A percentile compares a stretch with the other conserved stretches of the same genome.
Evolutionary conservation across 2,329 filamentous ascomycete genomes (phyloP).

Genomic region (Aspergillus sp.): DNA sequence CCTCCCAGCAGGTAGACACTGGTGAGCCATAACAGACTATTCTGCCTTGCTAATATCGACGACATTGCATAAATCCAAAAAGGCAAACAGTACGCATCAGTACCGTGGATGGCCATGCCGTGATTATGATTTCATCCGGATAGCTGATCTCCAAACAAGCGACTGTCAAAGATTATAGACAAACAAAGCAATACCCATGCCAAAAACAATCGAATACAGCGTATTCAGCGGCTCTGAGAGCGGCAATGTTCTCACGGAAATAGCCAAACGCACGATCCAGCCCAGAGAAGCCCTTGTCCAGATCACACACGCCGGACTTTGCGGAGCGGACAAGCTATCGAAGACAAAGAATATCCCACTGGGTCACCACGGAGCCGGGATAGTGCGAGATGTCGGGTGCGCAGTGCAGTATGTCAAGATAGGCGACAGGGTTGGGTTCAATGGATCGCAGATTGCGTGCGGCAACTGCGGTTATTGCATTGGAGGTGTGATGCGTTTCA

Average conservation of each 20-base stretch:
- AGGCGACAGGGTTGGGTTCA: conserved; percentile 16
- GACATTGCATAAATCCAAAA: not conserved
- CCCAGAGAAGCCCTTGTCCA: conserved; percentile 8
- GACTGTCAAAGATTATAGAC: not conserved
- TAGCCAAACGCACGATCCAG: not conserved
- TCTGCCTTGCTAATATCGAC: too few species aligned
- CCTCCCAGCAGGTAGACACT: too few species aligned
- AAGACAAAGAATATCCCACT: conserved; percentile 3
- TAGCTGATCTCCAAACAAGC: not conserved
- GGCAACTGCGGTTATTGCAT: conserved; percentile 13
- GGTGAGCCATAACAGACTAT: too few species aligned
- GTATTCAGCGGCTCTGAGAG: conserved; percentile 5
- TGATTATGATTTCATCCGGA: not conserved
- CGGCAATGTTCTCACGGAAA: conserved; percentile 3
- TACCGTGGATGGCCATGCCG: not conserved
- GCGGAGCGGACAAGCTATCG: conserved; percentile 11
- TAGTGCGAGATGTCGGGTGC: conserved; percentile 13
- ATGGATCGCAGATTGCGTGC: conserved; percentile 13
- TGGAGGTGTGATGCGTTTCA: conserved; percentile 2
- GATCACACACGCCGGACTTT: conserved; percentile 10
- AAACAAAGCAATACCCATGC: not conserved
- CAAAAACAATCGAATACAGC: conserved; percentile 5
- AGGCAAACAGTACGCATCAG: not conserved
- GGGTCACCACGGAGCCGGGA: conserved; percentile 17
- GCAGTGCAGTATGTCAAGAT: conserved; percentile 5